Evolutionary conservation across 192 early-diverging fungal genomes (phyloP), one percentile per base, ranked within the genome.

Genomic region (Mortierella hygrophila): DNA sequence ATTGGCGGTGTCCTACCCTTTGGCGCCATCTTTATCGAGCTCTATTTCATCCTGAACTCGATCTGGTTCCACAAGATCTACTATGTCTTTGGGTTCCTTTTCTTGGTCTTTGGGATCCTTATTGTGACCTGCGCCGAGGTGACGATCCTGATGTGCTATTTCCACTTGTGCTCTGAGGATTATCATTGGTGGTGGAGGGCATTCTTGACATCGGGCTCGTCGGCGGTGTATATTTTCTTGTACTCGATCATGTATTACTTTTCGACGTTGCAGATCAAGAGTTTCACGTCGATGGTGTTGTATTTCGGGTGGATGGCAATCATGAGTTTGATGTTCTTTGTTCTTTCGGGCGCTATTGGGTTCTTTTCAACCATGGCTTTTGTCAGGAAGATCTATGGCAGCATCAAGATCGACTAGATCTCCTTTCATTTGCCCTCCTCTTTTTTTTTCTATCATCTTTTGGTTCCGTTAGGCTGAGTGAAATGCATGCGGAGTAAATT

Each of bases 31-130:
- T 99, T 98, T 78, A 97, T 98, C 75, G 98, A 99, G 92, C 90
- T 98, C 75, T 98, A 98, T 89, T 99, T 97, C 91, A 96, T 99
- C 73, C 95, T 98, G 92, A 95, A 95, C 89, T 95, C 94, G 65
- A 97, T 98, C 52, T 98, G 97, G 97, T 94, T 94, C 92, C 95
- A 96, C 90, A 93, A 93, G 82, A 94, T 97, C 54, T 99, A 98
- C 90, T 97, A 98, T 79, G 94, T 97, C 73, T 97, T 97, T 93
- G 97, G 97, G 1, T 97, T 98, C 90, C 88, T 97, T 80, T 93
- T 97, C 91, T 80, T 97, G 70, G 96, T 98, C 6, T 97, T 97
- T 86, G 81, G 94, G 21, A 94, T 99, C 65, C 89, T 99, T 75
- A 86, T 97, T 26, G 76, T 97, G 76, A 97, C 97, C 0, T 95